Percentiles rank a stretch among this genome's conserved stretches.
phyloP scores from a whole-genome alignment of 306 rosid species.

The Casuarina equisetifolia region DNA sequence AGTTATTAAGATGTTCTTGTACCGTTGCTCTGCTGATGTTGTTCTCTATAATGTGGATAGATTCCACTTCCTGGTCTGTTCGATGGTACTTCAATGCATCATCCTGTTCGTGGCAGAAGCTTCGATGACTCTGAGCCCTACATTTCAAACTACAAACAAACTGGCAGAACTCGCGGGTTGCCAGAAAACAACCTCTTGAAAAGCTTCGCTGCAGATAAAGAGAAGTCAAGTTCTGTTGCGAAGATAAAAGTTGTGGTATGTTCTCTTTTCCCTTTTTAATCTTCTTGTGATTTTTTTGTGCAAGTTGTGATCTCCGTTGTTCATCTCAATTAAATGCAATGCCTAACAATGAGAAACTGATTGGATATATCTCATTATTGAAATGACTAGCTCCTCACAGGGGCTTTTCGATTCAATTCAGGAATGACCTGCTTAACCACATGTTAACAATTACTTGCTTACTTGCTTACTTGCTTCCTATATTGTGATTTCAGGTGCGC shows the following conservation, averaged over 20 bases:
- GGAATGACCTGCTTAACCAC: conserved; percentile 6
- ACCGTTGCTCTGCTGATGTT: conserved; percentile 22
- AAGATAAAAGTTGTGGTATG: conserved; percentile 99
- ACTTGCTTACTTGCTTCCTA: not conserved
- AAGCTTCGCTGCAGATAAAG: conserved; percentile 79
- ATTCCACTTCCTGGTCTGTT: conserved; percentile 55
- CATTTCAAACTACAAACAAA: conserved; percentile 55
- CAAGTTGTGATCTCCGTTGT: not conserved
- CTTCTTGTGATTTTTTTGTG: not conserved
- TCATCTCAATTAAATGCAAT: conserved; percentile 18
- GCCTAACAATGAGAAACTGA: not conserved
- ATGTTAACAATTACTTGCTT: conserved; percentile 8
- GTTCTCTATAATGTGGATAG: conserved; percentile 42
- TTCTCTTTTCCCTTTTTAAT: conserved; percentile 13
- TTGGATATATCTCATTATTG: conserved; percentile 8
- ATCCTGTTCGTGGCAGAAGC: conserved; percentile 58
- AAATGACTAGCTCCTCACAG: conserved; percentile 12
- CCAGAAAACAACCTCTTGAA: conserved; percentile 69
- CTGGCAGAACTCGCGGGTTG: conserved; percentile 58
- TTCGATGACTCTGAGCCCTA: conserved; percentile 82
- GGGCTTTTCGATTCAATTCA: conserved; percentile 10
- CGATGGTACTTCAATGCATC: conserved; percentile 46
- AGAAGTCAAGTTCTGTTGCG: conserved; percentile 84
- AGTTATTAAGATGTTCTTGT: not conserved
- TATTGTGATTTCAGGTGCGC: conserved; percentile 70